phyloP scores from a whole-genome alignment of 169 alveolate genomes.

The Fabrea salina region DNA sequence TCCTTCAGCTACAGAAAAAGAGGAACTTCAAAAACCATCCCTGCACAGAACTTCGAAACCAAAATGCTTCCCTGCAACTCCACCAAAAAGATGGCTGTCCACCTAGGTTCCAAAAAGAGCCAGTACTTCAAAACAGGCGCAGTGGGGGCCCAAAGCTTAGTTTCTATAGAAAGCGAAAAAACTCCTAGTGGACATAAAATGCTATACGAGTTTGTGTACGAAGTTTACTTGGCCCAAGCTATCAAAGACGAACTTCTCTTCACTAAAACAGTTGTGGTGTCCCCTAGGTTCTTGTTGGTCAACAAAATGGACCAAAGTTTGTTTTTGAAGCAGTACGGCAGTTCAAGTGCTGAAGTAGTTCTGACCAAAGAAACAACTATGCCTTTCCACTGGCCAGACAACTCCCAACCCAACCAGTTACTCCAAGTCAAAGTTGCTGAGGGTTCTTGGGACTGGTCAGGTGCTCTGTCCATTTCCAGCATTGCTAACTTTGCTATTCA shows the following conservation, averaged over 20 bases:
- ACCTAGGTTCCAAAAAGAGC: not conserved
- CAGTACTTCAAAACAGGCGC: not conserved
- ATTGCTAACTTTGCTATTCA: not conserved
- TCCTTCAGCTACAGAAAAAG: not conserved
- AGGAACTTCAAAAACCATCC: not conserved
- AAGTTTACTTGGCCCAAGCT: not conserved
- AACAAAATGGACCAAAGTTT: not conserved
- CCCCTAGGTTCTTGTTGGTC: not conserved
- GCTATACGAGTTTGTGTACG: not conserved
- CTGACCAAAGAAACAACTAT: not conserved
- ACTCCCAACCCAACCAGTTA: not conserved
- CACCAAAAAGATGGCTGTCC: not conserved
- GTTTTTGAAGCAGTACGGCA: not conserved
- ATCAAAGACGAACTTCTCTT: not conserved
- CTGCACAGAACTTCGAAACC: not conserved
- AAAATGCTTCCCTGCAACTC: not conserved
- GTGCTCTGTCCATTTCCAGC: not conserved
- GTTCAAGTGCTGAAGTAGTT: not conserved
- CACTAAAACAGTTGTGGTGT: not conserved
- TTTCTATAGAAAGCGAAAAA: not conserved
- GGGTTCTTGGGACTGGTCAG: conserved; percentile 14
- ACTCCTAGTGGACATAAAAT: not conserved
- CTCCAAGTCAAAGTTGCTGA: not conserved
- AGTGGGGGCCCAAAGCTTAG: conserved; percentile 7
- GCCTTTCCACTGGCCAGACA: conserved; percentile 28